phyloP scores from a whole-genome alignment of 2,329 filamentous ascomycete genomes.

The Podosphaera xanthii region DNA sequence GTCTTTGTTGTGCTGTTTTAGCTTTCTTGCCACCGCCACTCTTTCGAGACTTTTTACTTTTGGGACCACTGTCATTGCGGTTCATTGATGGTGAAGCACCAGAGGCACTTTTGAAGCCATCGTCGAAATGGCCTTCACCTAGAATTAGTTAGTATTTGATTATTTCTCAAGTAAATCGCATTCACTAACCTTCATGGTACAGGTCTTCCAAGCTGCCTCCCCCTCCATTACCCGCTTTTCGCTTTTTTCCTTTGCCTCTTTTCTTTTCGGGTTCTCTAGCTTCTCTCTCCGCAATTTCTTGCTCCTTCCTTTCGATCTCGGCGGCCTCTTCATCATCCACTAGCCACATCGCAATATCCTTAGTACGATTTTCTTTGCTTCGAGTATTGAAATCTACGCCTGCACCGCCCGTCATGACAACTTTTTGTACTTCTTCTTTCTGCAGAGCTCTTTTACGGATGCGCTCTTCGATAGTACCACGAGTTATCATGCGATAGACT shows the following conservation, averaged over 20 bases:
- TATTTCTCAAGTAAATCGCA: neutral
- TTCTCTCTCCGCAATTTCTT: conserved; percentile 42
- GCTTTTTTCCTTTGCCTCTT: conserved; percentile 33
- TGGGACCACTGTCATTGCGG: conserved; percentile 25
- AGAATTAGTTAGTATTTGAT: conserved; percentile 15
- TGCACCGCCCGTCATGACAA: conserved; percentile 76
- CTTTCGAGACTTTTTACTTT: conserved; percentile 30
- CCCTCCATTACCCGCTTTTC: conserved; percentile 32
- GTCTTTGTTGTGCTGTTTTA: conserved; percentile 44
- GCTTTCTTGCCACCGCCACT: conserved; percentile 33
- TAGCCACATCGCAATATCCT: conserved; percentile 97
- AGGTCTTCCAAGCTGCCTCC: conserved; percentile 69
- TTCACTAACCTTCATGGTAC: conserved; percentile 85
- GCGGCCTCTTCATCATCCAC: conserved; percentile 93
- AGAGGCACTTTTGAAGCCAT: conserved; percentile 56
- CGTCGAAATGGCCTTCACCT: conserved; percentile 96
- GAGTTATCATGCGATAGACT: conserved; percentile 91
- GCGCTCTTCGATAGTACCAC: conserved; percentile 89
- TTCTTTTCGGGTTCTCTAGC: conserved; percentile 41
- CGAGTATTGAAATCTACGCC: conserved; percentile 94
- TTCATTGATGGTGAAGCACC: conserved; percentile 60
- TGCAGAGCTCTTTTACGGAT: conserved; percentile 92
- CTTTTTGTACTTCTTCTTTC: conserved; percentile 95
- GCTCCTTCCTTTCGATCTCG: conserved; percentile 78
- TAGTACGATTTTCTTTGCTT: conserved; percentile 73